Evolutionary conservation across 257 asterid genomes (phyloP), one percentile per base, ranked within the genome.

Genomic region (Solanum etuberosum): DNA sequence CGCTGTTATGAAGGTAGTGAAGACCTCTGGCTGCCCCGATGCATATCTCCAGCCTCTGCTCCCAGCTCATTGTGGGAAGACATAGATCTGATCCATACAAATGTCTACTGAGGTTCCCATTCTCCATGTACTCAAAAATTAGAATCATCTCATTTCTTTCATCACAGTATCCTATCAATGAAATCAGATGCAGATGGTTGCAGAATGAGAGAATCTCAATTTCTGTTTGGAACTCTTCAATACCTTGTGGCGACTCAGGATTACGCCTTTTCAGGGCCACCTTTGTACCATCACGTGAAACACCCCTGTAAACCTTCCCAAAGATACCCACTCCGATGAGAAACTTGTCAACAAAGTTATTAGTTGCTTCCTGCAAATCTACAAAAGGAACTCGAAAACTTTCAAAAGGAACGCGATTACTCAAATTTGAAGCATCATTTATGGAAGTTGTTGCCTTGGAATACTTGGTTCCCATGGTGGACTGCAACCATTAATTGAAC

Each of bases 261-360:
- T 4, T 61, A 80, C 43, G 29, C 10, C 88, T 84, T 48, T 84
- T 88, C 82, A 84, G 5, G 34, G 88, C 90, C 27, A 88, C 88
- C 65, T 51, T 88, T 35, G 88, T 25, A 40, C 90, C 90, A 81
- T 86, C 88, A 20, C 48, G 32, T 20, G 9, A 86, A 8, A 86
- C 54, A 51, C 85, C 87, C 25, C 57, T 88, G 42, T 81, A 86
- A 29, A 71, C 88, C 42, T 57, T 88, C 9, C 88, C 90, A 86
- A 43, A 88, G 4, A 82, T 73, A 12, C 89, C 89, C 61, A 0
- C 8, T 9, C 88, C 88, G 21, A 86, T 86, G 0, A 37, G 6
- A 6, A 73, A 73, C 25, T 42, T 73, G 31, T 73, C 82, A 73
- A 37, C 51, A 37, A 73, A 73, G 82, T 73, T 6, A 4, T 21